Evolutionary conservation across 768 basidiomycete genomes (phyloP).

Genomic region (Naganishia antarctica): DNA sequence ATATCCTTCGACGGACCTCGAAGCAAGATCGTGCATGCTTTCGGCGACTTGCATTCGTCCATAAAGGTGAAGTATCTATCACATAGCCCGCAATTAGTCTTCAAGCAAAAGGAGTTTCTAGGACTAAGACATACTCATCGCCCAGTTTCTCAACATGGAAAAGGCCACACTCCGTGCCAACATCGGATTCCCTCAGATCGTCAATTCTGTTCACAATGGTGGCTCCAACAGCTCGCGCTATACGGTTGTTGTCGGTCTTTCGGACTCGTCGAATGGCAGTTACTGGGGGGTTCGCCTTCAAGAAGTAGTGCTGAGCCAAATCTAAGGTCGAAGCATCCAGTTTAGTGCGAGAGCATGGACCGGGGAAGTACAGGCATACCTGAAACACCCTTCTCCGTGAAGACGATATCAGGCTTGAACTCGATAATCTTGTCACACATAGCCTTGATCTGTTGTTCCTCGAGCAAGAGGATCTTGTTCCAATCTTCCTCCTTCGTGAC

Average conservation of each 20-base stretch:
- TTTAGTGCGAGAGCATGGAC: neutral
- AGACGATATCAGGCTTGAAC: conserved; percentile 88
- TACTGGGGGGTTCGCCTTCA: conserved; percentile 65
- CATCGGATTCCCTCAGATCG: conserved; percentile 82
- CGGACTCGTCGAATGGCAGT: conserved; percentile 95
- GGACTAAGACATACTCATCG: conserved; percentile 62
- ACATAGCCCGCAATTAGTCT: neutral
- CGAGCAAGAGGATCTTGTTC: conserved; percentile 83
- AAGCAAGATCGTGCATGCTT: conserved; percentile 96
- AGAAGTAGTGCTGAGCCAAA: conserved; percentile 84
- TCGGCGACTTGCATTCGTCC: conserved; percentile 80
- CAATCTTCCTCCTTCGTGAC: conserved; percentile 91
- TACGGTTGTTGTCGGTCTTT: conserved; percentile 97
- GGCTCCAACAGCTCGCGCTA: conserved; percentile 89
- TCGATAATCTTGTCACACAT: conserved; percentile 80
- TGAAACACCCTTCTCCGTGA: conserved; percentile 97
- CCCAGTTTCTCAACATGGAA: conserved; percentile 97
- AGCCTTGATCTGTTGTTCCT: conserved; percentile 91
- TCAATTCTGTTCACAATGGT: conserved; percentile 96
- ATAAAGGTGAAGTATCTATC: conserved; percentile 92
- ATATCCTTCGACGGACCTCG: conserved; percentile 98
- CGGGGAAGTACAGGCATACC: conserved; percentile 5
- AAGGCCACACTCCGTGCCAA: conserved; percentile 90
- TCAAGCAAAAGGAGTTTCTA: neutral
- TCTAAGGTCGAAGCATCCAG: conserved; percentile 54